phyloP scores from a whole-genome alignment of 768 basidiomycete species.

The Termitomyces bulborhizus region DNA sequence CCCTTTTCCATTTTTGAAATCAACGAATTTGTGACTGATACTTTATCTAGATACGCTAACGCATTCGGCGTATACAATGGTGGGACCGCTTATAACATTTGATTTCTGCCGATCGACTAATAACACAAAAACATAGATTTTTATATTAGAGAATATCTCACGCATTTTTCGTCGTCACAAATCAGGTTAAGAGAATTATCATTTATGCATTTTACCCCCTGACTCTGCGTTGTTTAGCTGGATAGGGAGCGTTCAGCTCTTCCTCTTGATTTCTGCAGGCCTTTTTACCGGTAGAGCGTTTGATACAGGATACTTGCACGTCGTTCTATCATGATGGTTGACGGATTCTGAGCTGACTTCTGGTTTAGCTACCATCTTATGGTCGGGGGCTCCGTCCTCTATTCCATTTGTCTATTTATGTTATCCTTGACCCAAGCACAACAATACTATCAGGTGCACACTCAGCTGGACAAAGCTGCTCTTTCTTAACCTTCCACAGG shows the following conservation, averaged over 20 bases:
- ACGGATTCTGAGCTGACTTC: neutral
- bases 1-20: neutral
- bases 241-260: conserved; percentile 23
- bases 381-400: conserved; percentile 22
- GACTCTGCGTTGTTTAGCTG: conserved; percentile 13
- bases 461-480: neutral
- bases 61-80: conserved; percentile 20
- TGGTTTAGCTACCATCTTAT: conserved; percentile 20
- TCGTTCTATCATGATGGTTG: neutral
- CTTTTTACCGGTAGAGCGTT: conserved; percentile 20
- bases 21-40: neutral
- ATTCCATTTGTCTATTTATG: conserved; percentile 25
- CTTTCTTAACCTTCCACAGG: conserved; percentile 15
- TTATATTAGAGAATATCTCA: conserved; percentile 21
- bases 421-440: conserved; percentile 22
- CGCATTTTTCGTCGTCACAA: conserved; percentile 17
- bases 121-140: conserved; percentile 13
- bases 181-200: conserved; percentile 14
- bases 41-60: conserved; percentile 15
- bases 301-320: conserved; percentile 22
- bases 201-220: neutral
- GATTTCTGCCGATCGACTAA: neutral
- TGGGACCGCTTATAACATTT: neutral
- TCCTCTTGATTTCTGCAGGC: conserved; percentile 19
- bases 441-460: conserved; percentile 23